Conservation (phyloP, 257 asterid species). For the Galeopsis tetrahit region DNA sequence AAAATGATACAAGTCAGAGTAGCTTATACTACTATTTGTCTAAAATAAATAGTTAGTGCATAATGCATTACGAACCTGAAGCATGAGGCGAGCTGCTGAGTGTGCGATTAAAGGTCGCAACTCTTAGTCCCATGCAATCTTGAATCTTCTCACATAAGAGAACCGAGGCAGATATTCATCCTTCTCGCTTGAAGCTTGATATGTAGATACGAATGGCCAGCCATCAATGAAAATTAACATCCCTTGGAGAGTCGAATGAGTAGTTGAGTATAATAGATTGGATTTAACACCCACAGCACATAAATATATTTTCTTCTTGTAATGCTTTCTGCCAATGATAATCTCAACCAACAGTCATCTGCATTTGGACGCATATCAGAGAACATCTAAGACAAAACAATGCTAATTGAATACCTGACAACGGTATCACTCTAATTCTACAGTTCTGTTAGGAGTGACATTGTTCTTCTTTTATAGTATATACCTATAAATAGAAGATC, state of each 20-base stretch:
- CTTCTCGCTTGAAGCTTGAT: constrained; percentile 8
- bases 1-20: constrained; percentile 4
- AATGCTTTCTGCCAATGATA: neutral
- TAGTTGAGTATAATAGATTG: no score
- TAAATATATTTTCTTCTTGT: neutral
- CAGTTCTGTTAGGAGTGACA: neutral
- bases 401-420: constrained; percentile 23
- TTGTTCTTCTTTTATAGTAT: no score
- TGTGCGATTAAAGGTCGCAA: neutral
- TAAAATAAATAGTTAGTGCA: neutral
- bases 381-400: neutral
- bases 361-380: constrained; percentile 10
- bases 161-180: neutral
- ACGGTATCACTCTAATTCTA: neutral
- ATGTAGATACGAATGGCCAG: neutral
- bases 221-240: neutral
- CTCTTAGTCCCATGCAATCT: neutral
- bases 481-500: neutral
- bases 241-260: no score
- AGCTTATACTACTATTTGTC: neutral
- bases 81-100: neutral
- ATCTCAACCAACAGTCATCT: constrained; percentile 7
- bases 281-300: no score
- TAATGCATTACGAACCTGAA: neutral
- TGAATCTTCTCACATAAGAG: neutral